Percentiles rank a stretch among this genome's conserved stretches.
Evolutionary conservation across 1,284 basidiomycete genomes (phyloP).

Genomic region (Vanrija sp.): DNA sequence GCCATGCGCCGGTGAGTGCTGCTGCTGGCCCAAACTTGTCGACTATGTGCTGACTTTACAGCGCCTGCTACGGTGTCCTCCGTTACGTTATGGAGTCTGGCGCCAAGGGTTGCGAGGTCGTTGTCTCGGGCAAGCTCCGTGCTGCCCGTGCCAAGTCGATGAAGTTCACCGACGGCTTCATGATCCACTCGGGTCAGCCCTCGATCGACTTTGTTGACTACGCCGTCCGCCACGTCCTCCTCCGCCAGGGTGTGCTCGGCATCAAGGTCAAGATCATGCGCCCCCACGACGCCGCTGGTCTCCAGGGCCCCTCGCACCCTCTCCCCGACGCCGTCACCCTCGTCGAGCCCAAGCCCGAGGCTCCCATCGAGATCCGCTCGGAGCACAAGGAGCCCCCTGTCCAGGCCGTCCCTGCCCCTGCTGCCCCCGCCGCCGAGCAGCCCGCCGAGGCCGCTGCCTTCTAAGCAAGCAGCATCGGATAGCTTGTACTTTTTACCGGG

Average conservation of each 20-base stretch:
- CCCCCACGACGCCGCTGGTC: constrained; percentile 87
- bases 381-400: constrained; percentile 47
- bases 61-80: constrained; percentile 99
- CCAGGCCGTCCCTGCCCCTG: constrained; percentile 27
- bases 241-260: constrained; percentile 98
- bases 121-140: constrained; percentile 99
- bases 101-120: constrained; percentile 99
- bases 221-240: constrained; percentile 96
- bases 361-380: constrained; percentile 50
- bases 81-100: constrained; percentile 99
- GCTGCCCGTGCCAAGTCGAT: constrained; percentile 99
- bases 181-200: constrained; percentile 99
- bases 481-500: neutral
- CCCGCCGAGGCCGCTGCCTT: neutral
- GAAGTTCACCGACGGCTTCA: constrained; percentile 99
- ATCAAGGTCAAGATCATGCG: constrained; percentile 99
- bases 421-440: constrained; percentile 13
- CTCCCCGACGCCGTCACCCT: constrained; percentile 95
- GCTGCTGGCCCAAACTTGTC: neutral
- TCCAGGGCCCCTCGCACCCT: constrained; percentile 82
- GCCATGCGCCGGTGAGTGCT: constrained; percentile 86
- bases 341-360: constrained; percentile 65
- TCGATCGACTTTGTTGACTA: constrained; percentile 94
- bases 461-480: neutral
- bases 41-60: constrained; percentile 40